phyloP scores from a whole-genome alignment of 768 basidiomycete species.

The Stropharia rugosoannulata region DNA sequence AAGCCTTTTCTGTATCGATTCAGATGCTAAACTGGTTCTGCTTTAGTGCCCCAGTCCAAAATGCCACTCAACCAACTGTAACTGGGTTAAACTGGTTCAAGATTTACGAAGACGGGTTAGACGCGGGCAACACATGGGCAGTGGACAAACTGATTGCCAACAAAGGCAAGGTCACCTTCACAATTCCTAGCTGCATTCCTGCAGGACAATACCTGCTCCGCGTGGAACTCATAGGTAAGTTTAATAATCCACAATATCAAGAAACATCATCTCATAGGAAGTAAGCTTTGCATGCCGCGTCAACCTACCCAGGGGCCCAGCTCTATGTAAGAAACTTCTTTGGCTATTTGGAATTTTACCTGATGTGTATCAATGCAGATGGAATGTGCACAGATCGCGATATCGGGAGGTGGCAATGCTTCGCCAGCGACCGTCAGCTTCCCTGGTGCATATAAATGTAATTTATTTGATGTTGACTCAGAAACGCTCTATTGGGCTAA shows the following conservation, averaged over 20 bases:
- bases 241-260: slow-evolving; percentile 41
- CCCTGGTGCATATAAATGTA: slow-evolving; percentile 45
- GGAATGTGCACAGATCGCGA: slow-evolving; percentile 44
- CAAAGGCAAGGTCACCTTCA: slow-evolving; percentile 18
- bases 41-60: slow-evolving; percentile 41
- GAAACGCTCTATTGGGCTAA: background rate
- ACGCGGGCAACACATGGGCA: slow-evolving; percentile 13
- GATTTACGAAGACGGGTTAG: slow-evolving; percentile 17
- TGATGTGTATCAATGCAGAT: slow-evolving; percentile 25
- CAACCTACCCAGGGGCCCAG: slow-evolving; percentile 51
- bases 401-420: slow-evolving; percentile 43
- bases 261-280: slow-evolving; percentile 3
- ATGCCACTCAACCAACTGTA: slow-evolving; percentile 38
- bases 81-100: slow-evolving; percentile 21
- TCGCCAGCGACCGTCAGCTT: slow-evolving; percentile 44
- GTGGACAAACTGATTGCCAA: slow-evolving; percentile 19
- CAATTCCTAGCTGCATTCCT: slow-evolving; percentile 19
- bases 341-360: background rate
- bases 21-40: background rate
- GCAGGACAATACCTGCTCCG: slow-evolving; percentile 19
- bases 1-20: background rate
- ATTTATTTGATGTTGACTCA: background rate
- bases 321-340: slow-evolving; percentile 41
- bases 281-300: slow-evolving; percentile 43
- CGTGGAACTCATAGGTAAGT: slow-evolving; percentile 19